phyloP scores from a whole-genome alignment of 768 basidiomycete species.

The Termitomyces sp. region DNA sequence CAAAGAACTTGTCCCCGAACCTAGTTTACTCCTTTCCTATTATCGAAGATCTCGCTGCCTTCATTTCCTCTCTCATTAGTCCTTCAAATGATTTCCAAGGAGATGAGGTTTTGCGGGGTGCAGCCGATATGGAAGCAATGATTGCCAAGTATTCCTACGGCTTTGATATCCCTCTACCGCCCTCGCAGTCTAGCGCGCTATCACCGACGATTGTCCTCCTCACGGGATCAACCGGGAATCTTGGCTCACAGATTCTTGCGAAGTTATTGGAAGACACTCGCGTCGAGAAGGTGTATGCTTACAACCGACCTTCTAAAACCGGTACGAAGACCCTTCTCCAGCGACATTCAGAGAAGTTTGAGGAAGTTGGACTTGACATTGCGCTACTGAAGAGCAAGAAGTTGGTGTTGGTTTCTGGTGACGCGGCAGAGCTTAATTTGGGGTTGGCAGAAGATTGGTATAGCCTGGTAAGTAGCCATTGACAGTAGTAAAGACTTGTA shows the following conservation, averaged over 20 bases:
- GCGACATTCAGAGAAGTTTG: conserved; percentile 13
- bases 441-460: conserved; percentile 8
- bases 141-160: conserved; percentile 27
- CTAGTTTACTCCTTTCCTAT: conserved; percentile 40
- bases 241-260: conserved; percentile 19
- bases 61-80: neutral
- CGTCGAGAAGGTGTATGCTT: conserved; percentile 35
- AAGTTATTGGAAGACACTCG: conserved; percentile 21
- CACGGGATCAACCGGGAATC: conserved; percentile 23
- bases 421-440: conserved; percentile 8
- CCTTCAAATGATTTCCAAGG: neutral
- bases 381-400: conserved; percentile 9
- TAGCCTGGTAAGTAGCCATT: neutral
- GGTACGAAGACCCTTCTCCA: conserved; percentile 3
- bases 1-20: conserved; percentile 24
- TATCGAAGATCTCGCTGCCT: conserved; percentile 13
- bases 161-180: conserved; percentile 6
- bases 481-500: neutral
- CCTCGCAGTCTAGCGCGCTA: neutral
- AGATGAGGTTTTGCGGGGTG: neutral
- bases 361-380: conserved; percentile 13
- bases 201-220: conserved; percentile 13
- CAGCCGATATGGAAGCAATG: conserved; percentile 26
- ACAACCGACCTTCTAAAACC: conserved; percentile 15
- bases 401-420: conserved; percentile 14